Base-by-base conservation (phyloP, 805 yeast species). In the Wickerhamiella nectarea region DNA sequence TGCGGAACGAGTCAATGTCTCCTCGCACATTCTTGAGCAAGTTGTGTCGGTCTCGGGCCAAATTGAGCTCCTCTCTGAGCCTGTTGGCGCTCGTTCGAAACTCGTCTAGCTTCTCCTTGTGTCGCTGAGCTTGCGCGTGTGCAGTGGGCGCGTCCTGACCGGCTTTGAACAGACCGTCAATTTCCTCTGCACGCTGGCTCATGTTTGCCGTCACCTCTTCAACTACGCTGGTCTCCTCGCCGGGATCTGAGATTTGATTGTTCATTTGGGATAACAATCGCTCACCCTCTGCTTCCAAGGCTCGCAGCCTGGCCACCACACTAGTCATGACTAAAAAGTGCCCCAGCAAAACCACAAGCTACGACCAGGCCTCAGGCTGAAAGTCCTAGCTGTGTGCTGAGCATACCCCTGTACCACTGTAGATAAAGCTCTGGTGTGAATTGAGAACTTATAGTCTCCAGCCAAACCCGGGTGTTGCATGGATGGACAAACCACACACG, bases 51-150 rank as follows among this genome's bases (percentile, higher is more conserved):
- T 81, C 78, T 40, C 95, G 73, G 54, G 81, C 94, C 53, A 82
- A 85, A 48, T 69, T 65, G 34, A 82, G 74, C 6, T 75, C 65
- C 3, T 67, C 58, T 49, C 72, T 64, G 38, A 89, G 72, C 50
- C 81, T 72, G 34, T 64, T 62, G 54, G 74, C 80, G 48, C 77
- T 80, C 43, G 67, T 60, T 61, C 72, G 68, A 61, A 83, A 87
- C 45, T 85, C 93, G 46, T 67, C 72, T 22, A 84, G 65, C 11
- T 74, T 70, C 59, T 85, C 95, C 52, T 73, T 75, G 59, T 85
- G 95, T 48, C 96, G 75, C 46, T 79, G 75, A 38, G 86, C 63
- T 58, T 87, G 97, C 54, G 81, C 89, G 35, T 77, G 60, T 58
- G 81, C 81, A 0, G 91, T 74, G 4, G 87, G 71, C 6, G 80